Evolutionary conservation across 257 asterid genomes (phyloP), one percentile per base, ranked within the genome.

Genomic region (Nicotiana attenuata): DNA sequence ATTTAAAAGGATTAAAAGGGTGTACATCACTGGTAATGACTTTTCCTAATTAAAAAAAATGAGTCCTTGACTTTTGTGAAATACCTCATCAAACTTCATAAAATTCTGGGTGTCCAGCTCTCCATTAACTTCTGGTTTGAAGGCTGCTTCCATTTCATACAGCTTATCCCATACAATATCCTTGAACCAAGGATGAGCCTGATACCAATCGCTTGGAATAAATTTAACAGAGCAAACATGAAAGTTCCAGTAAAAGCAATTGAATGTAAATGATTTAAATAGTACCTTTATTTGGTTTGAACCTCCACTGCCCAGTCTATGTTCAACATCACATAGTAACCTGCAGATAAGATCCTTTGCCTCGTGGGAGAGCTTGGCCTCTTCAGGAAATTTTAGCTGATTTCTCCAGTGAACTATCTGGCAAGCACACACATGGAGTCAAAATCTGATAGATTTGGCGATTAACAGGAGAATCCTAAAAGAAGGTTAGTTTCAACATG

Each of bases 321-420:
- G 93, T 59, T 96, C 99, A 81, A 92, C 98, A 85, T 94, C 97
- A 87, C 99, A 96, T 77, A 96, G 93, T 78, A 96, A 88, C 78
- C 92, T 85, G 83, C 93, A 94, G 76, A 96, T 92, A 26, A 96
- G 97, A 90, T 96, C 98, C 91, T 91, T 93, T 80, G 98, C 97
- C 89, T 92, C 97, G 7, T 87, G 88, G 68, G 97, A 88, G 84
- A 96, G 81, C 79, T 87, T 90, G 86, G 93, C 53, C 84, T 92
- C 98, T 84, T 91, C 94, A 4, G 98, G 97, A 86, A 94, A 96
- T 81, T 81, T 90, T 81, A 93, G 92, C 89, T 96, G 97, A 90
- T 94, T 90, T 89, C 91, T 90, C 99, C 98, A 96, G 85, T 94
- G 98, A 84, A 96, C 99, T 85, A 96, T 96, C 97, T 96, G 97